Evolutionary conservation across 2,329 filamentous ascomycete species (phyloP).

Genomic region (Monosporascus cannonballus): DNA sequence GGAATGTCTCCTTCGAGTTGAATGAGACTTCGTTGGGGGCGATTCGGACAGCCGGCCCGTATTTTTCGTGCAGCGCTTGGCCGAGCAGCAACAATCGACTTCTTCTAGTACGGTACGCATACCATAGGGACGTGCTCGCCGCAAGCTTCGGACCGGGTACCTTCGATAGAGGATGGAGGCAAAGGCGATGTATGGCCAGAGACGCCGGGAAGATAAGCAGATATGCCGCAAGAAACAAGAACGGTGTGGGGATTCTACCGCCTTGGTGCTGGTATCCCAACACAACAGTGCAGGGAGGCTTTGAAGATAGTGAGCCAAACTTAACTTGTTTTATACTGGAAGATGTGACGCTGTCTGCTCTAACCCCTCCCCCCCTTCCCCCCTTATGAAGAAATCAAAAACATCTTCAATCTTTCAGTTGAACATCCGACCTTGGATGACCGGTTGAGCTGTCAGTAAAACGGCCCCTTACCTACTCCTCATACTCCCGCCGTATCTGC

Average conservation of each 20-base stretch:
- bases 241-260: neutral
- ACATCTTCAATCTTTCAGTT: no score
- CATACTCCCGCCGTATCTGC: no score
- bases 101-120: constrained; percentile 27
- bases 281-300: neutral
- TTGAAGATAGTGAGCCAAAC: neutral
- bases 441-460: no score
- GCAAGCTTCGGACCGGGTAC: constrained; percentile 10
- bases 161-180: neutral
- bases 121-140: constrained; percentile 14
- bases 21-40: constrained; percentile 50
- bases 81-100: constrained; percentile 37
- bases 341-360: no score
- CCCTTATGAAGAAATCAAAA: no score
- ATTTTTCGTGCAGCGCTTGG: constrained; percentile 36
- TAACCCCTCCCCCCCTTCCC: no score
- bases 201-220: constrained; percentile 2
- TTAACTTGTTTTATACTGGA: no score
- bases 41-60: constrained; percentile 47
- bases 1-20: constrained; percentile 40
- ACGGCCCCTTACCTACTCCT: no score
- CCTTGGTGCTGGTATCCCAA: neutral
- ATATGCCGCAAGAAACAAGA: constrained; percentile 2
- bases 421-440: no score
- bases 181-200: constrained; percentile 15